Percentiles rank a stretch among this genome's conserved stretches.
phyloP scores from a whole-genome alignment of 2,329 filamentous ascomycete genomes.

The Stemphylium vesicarium region DNA sequence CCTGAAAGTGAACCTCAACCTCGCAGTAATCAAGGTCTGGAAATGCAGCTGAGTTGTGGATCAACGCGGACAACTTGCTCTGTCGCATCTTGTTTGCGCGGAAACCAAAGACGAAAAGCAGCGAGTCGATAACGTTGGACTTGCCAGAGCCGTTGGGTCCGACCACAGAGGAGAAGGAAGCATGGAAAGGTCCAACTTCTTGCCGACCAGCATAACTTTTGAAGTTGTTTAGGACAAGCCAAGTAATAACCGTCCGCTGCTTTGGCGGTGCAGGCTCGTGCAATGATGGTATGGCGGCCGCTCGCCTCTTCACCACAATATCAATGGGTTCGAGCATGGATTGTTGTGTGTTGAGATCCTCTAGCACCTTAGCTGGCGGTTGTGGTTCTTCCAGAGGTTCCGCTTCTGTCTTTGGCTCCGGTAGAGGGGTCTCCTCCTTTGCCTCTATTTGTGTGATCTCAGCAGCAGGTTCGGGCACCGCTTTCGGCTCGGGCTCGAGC shows the following conservation, averaged over 20 bases:
- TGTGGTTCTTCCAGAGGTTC: conserved; percentile 51
- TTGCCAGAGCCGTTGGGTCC: conserved; percentile 98
- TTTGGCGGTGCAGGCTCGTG: conserved; percentile 80
- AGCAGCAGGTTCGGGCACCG: conserved; percentile 56
- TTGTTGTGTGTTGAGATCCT: conserved; percentile 77
- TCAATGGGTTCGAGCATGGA: conserved; percentile 88
- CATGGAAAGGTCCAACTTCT: conserved; percentile 94
- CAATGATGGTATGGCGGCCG: conserved; percentile 64
- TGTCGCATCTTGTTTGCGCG: conserved; percentile 99
- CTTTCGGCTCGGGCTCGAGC: conserved; percentile 28
- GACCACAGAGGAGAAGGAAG: conserved; percentile 96
- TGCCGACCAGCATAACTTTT: conserved; percentile 98
- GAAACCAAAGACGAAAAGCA: conserved; percentile 99
- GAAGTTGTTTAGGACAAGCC: conserved; percentile 93
- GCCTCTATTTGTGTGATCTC: conserved; percentile 75
- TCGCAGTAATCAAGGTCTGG: conserved; percentile 90
- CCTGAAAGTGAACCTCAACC: conserved; percentile 94
- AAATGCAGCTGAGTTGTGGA: conserved; percentile 91
- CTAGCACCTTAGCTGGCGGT: conserved; percentile 52
- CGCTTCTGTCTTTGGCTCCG: conserved; percentile 27
- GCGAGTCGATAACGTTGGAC: conserved; percentile 97
- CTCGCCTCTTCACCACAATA: conserved; percentile 86
- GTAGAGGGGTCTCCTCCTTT: conserved; percentile 59
- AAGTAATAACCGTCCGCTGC: conserved; percentile 88
- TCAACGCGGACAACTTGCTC: conserved; percentile 95